Evolutionary conservation across 2,329 filamentous ascomycete genomes (phyloP).

Genomic region (Aotearoamyces nothofagi): DNA sequence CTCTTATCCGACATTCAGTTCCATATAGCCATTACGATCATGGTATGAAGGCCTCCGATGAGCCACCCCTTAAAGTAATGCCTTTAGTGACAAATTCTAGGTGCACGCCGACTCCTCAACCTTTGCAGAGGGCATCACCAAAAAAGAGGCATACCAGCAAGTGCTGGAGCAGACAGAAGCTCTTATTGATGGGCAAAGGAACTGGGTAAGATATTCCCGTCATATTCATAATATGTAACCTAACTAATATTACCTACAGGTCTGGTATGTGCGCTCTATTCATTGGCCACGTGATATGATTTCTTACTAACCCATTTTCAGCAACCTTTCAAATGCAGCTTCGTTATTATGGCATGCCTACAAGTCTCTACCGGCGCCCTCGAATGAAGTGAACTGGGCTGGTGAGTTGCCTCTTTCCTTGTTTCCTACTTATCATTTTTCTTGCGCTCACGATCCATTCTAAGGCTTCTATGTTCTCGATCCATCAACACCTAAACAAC

Average conservation of each 20-base stretch:
- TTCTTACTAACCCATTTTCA: constrained; percentile 21
- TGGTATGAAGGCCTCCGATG: neutral
- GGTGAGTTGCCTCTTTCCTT: constrained; percentile 24
- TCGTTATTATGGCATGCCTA: constrained; percentile 69
- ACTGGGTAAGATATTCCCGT: constrained; percentile 46
- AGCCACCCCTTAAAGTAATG: neutral
- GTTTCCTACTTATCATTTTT: constrained; percentile 1
- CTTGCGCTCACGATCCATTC: neutral
- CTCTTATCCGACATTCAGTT: neutral
- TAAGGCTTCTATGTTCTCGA: constrained; percentile 64
- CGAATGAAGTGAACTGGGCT: constrained; percentile 61
- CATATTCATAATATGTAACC: neutral
- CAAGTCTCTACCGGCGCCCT: constrained; percentile 53
- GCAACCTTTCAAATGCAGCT: constrained; percentile 63
- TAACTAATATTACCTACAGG: constrained; percentile 16
- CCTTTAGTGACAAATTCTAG: constrained; percentile 5
- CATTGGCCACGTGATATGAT: constrained; percentile 4
- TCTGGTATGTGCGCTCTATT: constrained; percentile 26
- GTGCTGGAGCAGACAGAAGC: constrained; percentile 55
- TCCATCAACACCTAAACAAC: constrained; percentile 25
- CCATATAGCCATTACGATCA: neutral
- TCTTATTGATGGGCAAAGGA: constrained; percentile 57
- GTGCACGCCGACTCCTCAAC: constrained; percentile 63
- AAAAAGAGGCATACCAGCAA: constrained; percentile 60
- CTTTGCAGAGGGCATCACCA: constrained; percentile 50